A percentile compares a stretch with the other conserved stretches of the same genome.
Evolutionary conservation across 805 yeast species (phyloP).

Genomic region (Isabelozyma gotoi): DNA sequence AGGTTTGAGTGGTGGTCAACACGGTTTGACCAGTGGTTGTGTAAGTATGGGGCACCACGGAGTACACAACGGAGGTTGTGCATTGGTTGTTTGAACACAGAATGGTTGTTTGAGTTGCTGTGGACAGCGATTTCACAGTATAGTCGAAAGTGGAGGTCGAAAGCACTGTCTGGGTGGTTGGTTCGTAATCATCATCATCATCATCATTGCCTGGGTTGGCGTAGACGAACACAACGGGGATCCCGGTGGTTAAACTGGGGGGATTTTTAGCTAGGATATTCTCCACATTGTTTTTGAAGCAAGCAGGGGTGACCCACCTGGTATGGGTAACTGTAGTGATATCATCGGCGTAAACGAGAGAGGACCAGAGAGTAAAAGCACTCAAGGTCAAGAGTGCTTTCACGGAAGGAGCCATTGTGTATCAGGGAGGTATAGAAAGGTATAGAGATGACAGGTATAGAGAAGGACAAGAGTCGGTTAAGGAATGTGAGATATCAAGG

Average conservation of each 20-base stretch:
- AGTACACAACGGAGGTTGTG: slow-evolving; percentile 5
- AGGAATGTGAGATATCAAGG: no score
- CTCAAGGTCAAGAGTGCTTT: not conserved
- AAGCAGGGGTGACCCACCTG: slow-evolving; percentile 22
- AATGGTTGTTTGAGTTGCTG: slow-evolving; percentile 13
- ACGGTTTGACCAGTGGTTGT: slow-evolving; percentile 13
- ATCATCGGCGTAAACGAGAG: slow-evolving; percentile 9
- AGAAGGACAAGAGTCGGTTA: not conserved
- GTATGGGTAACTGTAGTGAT: slow-evolving; percentile 24
- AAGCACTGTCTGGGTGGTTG: slow-evolving; percentile 7
- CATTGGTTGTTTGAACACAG: slow-evolving; percentile 13
- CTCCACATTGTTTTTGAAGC: slow-evolving; percentile 16
- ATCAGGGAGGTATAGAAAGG: not conserved
- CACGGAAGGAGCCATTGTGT: not conserved
- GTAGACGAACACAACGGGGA: slow-evolving; percentile 30
- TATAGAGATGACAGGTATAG: not conserved
- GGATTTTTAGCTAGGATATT: slow-evolving; percentile 19
- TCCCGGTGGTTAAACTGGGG: slow-evolving; percentile 19
- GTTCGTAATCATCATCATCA: slow-evolving; percentile 2
- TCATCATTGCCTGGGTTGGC: slow-evolving; percentile 9
- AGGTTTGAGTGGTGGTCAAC: slow-evolving; percentile 7
- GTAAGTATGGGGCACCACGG: slow-evolving; percentile 11
- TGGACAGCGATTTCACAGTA: slow-evolving; percentile 17
- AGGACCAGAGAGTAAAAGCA: not conserved
- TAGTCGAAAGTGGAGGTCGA: slow-evolving; percentile 17